Percentiles rank a stretch among this genome's conserved stretches.
phyloP scores from a whole-genome alignment of 108 stramenopile species.

The Cylindrotheca closterium region DNA sequence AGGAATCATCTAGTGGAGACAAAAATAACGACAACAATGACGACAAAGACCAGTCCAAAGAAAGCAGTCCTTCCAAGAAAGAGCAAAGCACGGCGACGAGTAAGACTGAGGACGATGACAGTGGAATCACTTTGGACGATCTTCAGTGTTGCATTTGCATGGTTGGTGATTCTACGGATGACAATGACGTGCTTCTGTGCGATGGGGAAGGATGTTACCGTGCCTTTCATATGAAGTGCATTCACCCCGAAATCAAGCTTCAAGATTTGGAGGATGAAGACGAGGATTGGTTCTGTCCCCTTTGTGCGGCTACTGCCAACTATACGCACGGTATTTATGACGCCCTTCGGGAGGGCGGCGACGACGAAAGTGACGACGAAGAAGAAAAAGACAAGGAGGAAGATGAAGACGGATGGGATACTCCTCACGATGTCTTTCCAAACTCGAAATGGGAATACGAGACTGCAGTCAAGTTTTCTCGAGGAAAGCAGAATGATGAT shows the following conservation, averaged over 20 bases:
- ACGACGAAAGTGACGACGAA: conserved; percentile 46
- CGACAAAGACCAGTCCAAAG: neutral
- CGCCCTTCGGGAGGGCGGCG: too few species aligned
- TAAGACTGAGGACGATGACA: conserved; percentile 31
- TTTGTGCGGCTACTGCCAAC: conserved; percentile 50
- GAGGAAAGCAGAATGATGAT: conserved; percentile 54
- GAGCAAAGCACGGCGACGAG: conserved; percentile 9
- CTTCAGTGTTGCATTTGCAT: conserved; percentile 72
- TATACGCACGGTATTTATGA: conserved; percentile 50
- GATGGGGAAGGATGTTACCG: conserved; percentile 66
- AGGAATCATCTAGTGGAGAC: neutral
- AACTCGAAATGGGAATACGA: conserved; percentile 59
- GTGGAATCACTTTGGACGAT: conserved; percentile 69
- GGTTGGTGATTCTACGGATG: conserved; percentile 46
- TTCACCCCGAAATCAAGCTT: conserved; percentile 49
- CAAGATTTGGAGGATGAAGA: conserved; percentile 53
- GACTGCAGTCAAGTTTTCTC: conserved; percentile 47
- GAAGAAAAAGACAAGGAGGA: conserved; percentile 14
- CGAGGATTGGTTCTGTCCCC: conserved; percentile 85
- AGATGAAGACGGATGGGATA: conserved; percentile 54
- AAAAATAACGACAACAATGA: neutral
- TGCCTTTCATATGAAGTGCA: conserved; percentile 82
- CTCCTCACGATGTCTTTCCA: conserved; percentile 75
- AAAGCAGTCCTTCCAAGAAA: neutral
- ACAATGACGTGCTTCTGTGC: conserved; percentile 50